A percentile compares a stretch with the other conserved stretches of the same genome.
Evolutionary conservation across 2,329 filamentous ascomycete species (phyloP).

Genomic region (Emmonsiellopsis sp.): DNA sequence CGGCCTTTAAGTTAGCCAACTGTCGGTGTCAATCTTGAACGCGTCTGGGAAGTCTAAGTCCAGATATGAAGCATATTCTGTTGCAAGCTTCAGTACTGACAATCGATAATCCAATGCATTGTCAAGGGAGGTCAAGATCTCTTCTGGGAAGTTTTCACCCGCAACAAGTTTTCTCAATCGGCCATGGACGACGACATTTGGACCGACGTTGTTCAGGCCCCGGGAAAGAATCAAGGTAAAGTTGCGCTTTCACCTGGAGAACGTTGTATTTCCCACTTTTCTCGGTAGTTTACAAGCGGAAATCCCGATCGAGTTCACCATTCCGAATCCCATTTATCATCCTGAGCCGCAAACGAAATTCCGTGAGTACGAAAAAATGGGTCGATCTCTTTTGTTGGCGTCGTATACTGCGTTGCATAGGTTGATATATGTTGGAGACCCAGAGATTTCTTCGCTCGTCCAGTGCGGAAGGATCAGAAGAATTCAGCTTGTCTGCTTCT

Average conservation of each 20-base stretch:
- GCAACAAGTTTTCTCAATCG: too few species aligned
- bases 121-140: too few species aligned
- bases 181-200: slow-evolving; percentile 1
- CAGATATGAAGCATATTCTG: too few species aligned
- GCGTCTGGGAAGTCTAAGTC: too few species aligned
- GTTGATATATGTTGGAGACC: slow-evolving; percentile 8
- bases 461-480: not conserved
- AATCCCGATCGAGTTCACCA: slow-evolving; percentile 9
- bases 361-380: slow-evolving; percentile 6
- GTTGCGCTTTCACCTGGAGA: not conserved
- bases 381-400: slow-evolving; percentile 3
- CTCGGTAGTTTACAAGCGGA: slow-evolving; percentile 8
- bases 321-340: slow-evolving; percentile 13
- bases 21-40: too few species aligned
- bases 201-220: not conserved
- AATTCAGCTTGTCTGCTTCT: too few species aligned
- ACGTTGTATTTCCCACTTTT: slow-evolving; percentile 8
- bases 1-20: too few species aligned
- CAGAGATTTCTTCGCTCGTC: slow-evolving; percentile 1
- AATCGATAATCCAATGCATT: too few species aligned
- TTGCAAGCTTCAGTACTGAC: too few species aligned
- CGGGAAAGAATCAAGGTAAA: slow-evolving; percentile 2
- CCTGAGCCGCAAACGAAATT: slow-evolving; percentile 13
- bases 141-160: too few species aligned
- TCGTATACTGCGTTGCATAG: slow-evolving; percentile 8